Evolutionary conservation across 805 yeast species (phyloP).

Genomic region (Teunomyces barrocoloradensis): DNA sequence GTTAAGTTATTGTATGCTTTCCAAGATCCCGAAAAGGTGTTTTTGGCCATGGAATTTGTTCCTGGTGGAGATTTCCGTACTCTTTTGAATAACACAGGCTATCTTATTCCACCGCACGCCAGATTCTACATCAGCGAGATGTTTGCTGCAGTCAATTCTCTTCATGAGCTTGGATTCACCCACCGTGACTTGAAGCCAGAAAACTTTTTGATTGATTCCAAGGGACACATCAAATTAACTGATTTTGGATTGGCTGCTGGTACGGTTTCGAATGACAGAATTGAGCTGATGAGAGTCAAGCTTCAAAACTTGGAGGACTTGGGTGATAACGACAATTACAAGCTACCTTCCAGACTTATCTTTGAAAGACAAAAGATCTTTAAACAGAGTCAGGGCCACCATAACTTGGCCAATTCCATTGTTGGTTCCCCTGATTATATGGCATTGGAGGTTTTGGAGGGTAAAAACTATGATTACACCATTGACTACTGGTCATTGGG

Average conservation of each 20-base stretch:
- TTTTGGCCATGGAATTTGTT: conserved; percentile 98
- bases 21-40: conserved; percentile 87
- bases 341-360: conserved; percentile 65
- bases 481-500: conserved; percentile 99
- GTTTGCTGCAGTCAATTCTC: conserved; percentile 91
- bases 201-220: conserved; percentile 82
- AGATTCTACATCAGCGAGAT: conserved; percentile 93
- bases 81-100: conserved; percentile 87
- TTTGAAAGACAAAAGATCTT: conserved; percentile 86
- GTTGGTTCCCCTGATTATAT: conserved; percentile 99
- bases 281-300: conserved; percentile 83
- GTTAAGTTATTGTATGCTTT: conserved; percentile 92
- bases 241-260: conserved; percentile 99
- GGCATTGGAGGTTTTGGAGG: conserved; percentile 97
- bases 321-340: conserved; percentile 43
- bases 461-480: conserved; percentile 89
- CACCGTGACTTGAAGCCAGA: conserved; percentile 97
- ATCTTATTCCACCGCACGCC: conserved; percentile 90
- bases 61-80: conserved; percentile 99
- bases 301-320: conserved; percentile 70
- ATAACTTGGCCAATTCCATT: conserved; percentile 88
- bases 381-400: conserved; percentile 74
- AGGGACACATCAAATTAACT: conserved; percentile 89
- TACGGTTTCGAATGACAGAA: conserved; percentile 85
- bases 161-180: conserved; percentile 92